These are phyloP conservation scores for Penicillium diatomitis DNA, from an alignment of 495 filamentous ascomycete species.

Conservation along the genomic window DNA sequence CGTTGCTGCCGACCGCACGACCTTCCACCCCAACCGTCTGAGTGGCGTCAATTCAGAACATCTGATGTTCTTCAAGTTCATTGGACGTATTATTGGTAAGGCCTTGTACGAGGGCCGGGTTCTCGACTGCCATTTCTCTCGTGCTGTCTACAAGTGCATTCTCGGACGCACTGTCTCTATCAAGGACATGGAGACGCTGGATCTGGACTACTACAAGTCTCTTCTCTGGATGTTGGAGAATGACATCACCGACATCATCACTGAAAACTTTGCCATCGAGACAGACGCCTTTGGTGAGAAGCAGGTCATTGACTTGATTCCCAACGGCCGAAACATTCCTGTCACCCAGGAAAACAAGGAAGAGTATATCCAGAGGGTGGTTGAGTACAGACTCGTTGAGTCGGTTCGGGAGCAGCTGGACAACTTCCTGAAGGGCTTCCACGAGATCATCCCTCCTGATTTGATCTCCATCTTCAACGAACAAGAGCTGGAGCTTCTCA, in stretches of 20 bases:
- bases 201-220: slow-evolving; percentile 99
- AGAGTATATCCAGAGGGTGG: slow-evolving; percentile 85
- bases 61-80: slow-evolving; percentile 98
- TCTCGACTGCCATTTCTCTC: slow-evolving; percentile 96
- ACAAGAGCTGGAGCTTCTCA: slow-evolving; percentile 92
- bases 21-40: slow-evolving; percentile 93
- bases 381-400: slow-evolving; percentile 85
- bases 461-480: slow-evolving; percentile 98
- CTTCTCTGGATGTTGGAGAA: slow-evolving; percentile 97
- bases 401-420: slow-evolving; percentile 93
- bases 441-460: slow-evolving; percentile 93
- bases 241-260: slow-evolving; percentile 97
- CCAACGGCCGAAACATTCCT: slow-evolving; percentile 79
- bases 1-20: slow-evolving; percentile 95
- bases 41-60: slow-evolving; percentile 94
- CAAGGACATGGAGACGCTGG: slow-evolving; percentile 99
- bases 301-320: slow-evolving; percentile 76
- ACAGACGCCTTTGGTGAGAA: slow-evolving; percentile 86
- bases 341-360: slow-evolving; percentile 99
- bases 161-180: slow-evolving; percentile 89
- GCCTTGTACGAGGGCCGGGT: slow-evolving; percentile 94
- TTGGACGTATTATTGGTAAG: slow-evolving; percentile 96
- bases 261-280: slow-evolving; percentile 93
- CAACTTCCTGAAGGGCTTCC: slow-evolving; percentile 93
- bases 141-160: slow-evolving; percentile 96